These are phyloP conservation scores for Lagenidium giganteum DNA, from an alignment of 352 stramenopile species.

Conservation along the genomic window DNA sequence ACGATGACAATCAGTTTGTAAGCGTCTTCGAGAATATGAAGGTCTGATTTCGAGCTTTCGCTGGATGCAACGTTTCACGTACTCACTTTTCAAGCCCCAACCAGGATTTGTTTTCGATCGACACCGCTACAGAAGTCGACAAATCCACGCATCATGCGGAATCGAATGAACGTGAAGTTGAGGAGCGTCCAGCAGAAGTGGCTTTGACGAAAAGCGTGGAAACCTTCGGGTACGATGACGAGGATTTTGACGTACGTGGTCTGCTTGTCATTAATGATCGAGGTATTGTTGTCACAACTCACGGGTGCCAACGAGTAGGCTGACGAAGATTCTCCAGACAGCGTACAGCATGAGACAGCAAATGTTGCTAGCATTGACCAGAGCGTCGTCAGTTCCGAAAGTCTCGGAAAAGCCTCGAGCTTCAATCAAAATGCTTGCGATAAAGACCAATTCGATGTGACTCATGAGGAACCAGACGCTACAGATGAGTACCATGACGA, in stretches of 20 bases:
- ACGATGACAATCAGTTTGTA: no score
- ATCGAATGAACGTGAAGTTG: neutral
- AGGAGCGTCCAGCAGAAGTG: no score
- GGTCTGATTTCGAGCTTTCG: slow-evolving; percentile 3
- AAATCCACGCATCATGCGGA: no score
- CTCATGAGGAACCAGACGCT: neutral
- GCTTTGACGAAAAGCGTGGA: no score
- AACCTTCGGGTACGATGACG: slow-evolving; percentile 70
- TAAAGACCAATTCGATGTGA: no score
- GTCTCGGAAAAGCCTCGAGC: neutral
- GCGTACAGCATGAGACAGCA: neutral
- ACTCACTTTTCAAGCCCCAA: neutral
- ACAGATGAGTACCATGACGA: slow-evolving; percentile 37
- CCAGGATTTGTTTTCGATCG: no score
- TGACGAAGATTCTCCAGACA: slow-evolving; percentile 7
- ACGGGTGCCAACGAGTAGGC: slow-evolving; percentile 5
- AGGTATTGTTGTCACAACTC: slow-evolving; percentile 12
- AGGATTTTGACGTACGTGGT: slow-evolving; percentile 55
- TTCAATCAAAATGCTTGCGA: no score
- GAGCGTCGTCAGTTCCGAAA: neutral
- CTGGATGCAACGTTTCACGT: neutral
- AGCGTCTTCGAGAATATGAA: slow-evolving; percentile 40
- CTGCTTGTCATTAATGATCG: neutral
- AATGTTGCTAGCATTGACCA: neutral
- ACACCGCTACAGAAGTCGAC: no score